Percentiles rank a stretch among this genome's conserved stretches.
Evolutionary conservation across 1,284 basidiomycete genomes (phyloP).

Genomic region (Jaminaea rosea): DNA sequence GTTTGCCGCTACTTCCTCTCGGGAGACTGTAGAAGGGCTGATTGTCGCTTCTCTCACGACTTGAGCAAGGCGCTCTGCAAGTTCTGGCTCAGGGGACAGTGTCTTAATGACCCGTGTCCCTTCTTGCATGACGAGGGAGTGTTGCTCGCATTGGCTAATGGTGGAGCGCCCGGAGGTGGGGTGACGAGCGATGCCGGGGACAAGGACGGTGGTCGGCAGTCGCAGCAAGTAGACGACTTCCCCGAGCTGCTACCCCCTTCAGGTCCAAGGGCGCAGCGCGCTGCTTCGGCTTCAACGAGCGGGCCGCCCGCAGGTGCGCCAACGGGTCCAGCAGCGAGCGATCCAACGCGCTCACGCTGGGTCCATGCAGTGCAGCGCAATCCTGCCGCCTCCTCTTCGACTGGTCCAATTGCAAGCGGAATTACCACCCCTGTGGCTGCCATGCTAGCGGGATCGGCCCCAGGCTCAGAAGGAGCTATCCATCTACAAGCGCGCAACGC

Average conservation of each 20-base stretch:
- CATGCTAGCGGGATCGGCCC: too few species aligned
- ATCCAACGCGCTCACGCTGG: constrained; percentile 31
- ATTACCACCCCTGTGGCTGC: too few species aligned
- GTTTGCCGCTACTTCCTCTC: constrained; percentile 94
- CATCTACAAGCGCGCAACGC: too few species aligned
- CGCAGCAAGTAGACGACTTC: constrained; percentile 84
- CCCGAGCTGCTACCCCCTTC: constrained; percentile 57
- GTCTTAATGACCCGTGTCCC: constrained; percentile 36
- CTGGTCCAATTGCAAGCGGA: constrained; percentile 13
- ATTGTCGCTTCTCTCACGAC: constrained; percentile 72
- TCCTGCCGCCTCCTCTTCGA: constrained; percentile 11
- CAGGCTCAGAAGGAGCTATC: too few species aligned
- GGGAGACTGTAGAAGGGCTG: constrained; percentile 86
- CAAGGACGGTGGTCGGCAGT: too few species aligned
- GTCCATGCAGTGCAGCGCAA: constrained; percentile 24
- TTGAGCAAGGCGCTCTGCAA: constrained; percentile 66
- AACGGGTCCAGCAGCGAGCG: constrained; percentile 7
- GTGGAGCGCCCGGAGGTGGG: too few species aligned
- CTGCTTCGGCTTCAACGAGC: constrained; percentile 3
- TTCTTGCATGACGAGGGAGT: constrained; percentile 49
- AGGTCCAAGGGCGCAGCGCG: constrained; percentile 8
- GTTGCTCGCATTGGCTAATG: constrained; percentile 58
- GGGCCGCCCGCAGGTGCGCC: constrained; percentile 18
- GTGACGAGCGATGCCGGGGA: too few species aligned
- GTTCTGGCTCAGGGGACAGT: constrained; percentile 93